phyloP scores from a whole-genome alignment of 352 stramenopile genomes.

The Pythium aphanidermatum region DNA sequence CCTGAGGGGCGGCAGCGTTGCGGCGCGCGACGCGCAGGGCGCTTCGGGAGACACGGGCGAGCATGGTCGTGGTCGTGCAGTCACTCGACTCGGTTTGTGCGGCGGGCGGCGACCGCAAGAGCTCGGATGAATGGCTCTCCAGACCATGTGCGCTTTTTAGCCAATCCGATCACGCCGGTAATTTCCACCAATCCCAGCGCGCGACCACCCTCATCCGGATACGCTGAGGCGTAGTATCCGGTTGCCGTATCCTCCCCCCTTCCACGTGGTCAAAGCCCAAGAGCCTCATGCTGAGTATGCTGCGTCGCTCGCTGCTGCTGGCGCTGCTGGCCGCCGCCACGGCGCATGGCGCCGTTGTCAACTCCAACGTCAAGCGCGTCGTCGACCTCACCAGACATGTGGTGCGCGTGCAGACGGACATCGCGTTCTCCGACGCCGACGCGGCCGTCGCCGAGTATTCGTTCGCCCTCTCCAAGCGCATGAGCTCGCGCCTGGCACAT shows the following conservation, averaged over 20 bases:
- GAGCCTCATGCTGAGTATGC: constrained; percentile 12
- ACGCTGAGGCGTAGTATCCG: background rate
- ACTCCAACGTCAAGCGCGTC: constrained; percentile 53
- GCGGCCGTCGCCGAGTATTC: constrained; percentile 51
- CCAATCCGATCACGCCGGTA: constrained; percentile 3
- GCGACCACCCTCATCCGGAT: constrained; percentile 8
- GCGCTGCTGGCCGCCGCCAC: constrained; percentile 26
- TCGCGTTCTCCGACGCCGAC: constrained; percentile 63
- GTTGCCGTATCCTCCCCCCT: constrained; percentile 12
- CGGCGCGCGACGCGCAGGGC: constrained; percentile 51
- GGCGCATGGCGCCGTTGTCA: constrained; percentile 48
- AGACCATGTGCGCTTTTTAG: constrained; percentile 13
- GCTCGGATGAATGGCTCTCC: constrained; percentile 26
- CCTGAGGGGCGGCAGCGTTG: constrained; percentile 24
- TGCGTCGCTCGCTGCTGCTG: constrained; percentile 28
- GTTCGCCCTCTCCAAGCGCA: constrained; percentile 49
- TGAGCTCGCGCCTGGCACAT: constrained; percentile 50
- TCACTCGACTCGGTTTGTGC: constrained; percentile 8
- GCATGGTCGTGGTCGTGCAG: constrained; percentile 34
- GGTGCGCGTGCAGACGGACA: constrained; percentile 66
- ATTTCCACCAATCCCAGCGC: constrained; percentile 18
- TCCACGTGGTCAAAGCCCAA: constrained; percentile 11
- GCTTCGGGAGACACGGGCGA: constrained; percentile 66
- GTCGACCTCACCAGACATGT: constrained; percentile 81
- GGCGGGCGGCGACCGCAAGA: constrained; percentile 6